Conservation (phyloP, 306 rosid genomes). For the Cucurbita argyrosperma region DNA sequence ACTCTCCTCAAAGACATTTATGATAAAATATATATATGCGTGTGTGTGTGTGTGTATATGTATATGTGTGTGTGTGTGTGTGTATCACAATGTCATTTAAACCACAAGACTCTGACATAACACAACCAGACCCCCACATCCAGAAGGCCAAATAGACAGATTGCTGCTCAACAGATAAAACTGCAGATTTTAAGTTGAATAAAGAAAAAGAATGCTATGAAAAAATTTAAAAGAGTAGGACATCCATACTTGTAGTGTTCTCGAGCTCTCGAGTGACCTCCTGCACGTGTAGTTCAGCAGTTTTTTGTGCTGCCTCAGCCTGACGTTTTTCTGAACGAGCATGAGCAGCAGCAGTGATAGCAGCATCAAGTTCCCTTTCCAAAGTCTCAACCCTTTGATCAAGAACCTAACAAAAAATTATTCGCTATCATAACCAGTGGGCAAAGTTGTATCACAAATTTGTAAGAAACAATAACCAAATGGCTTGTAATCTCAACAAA, state of each 20-base stretch:
- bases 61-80: too few relatives aligned
- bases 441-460: neutral
- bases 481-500: neutral
- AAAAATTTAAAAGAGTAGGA: neutral
- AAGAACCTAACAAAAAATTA: constrained; percentile 31
- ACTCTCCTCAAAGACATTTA: too few relatives aligned
- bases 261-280: constrained; percentile 79
- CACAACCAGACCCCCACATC: neutral
- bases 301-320: constrained; percentile 73
- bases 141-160: neutral
- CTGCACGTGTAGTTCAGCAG: constrained; percentile 65
- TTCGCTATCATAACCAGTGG: neutral
- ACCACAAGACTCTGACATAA: neutral
- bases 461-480: neutral
- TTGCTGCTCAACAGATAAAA: neutral
- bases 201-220: neutral
- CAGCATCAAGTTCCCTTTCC: constrained; percentile 90
- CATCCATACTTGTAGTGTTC: constrained; percentile 73
- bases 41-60: too few relatives aligned
- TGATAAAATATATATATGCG: neutral
- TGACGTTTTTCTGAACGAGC: constrained; percentile 84
- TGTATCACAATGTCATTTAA: neutral
- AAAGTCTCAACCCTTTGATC: constrained; percentile 71
- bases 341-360: constrained; percentile 72
- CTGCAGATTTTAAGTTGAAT: neutral